Conservation (phyloP, 2,329 filamentous ascomycete species). For the Periconia macrospinosa region DNA sequence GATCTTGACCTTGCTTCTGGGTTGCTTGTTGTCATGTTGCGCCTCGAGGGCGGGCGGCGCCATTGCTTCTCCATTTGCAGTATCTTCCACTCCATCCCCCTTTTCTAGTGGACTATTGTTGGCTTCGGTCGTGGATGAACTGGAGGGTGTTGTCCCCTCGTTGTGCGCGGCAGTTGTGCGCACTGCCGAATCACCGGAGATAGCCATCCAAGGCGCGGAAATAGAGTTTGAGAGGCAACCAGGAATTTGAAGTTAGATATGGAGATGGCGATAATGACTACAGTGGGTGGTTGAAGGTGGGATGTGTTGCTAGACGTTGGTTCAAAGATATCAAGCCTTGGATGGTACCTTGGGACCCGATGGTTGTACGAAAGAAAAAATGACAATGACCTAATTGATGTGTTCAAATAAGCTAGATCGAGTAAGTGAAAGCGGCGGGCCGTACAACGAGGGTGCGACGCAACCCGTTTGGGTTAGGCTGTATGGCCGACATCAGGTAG, state of each 20-base stretch:
- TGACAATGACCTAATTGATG: background rate
- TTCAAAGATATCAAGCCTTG: background rate
- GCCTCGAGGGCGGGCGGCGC: constrained; percentile 14
- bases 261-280: background rate
- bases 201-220: background rate
- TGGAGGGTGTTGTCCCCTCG: constrained; percentile 14
- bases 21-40: constrained; percentile 27
- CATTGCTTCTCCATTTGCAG: constrained; percentile 4
- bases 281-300: no score
- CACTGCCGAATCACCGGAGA: background rate
- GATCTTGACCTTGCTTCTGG: constrained; percentile 46
- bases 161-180: constrained; percentile 1
- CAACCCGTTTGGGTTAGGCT: background rate
- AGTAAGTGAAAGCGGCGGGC: background rate
- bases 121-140: constrained; percentile 16
- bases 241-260: background rate
- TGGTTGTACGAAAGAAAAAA: background rate
- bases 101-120: constrained; percentile 10
- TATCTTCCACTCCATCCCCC: constrained; percentile 6
- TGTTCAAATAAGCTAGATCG: background rate
- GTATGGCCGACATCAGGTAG: no score
- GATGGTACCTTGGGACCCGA: background rate
- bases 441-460: background rate
- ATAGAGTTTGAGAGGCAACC: background rate
- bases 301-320: no score